A percentile compares a stretch with the other conserved stretches of the same genome.
Conservation (phyloP, 2,329 filamentous ascomycete genomes). For the Sporothrix pseudoabietina region DNA sequence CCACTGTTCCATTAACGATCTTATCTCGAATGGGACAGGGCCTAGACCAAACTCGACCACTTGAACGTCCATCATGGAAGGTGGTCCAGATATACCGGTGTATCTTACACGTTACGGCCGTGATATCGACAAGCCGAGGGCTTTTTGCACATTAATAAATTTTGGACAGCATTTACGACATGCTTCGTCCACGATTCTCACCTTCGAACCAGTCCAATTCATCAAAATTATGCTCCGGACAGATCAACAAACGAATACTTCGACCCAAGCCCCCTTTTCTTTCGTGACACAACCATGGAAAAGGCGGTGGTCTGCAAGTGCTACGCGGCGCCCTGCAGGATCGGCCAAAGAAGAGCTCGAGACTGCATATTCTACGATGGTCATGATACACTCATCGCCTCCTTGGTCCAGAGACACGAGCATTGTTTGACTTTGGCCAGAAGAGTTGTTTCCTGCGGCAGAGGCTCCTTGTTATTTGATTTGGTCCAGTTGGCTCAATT, state of each 20-base stretch:
- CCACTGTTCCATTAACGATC: conserved; percentile 15
- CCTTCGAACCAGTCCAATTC: background rate
- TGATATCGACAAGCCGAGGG: background rate
- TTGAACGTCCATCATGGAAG: background rate
- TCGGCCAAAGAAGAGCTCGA: conserved; percentile 23
- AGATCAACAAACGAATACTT: background rate
- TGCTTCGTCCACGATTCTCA: background rate
- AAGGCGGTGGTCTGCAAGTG: conserved; percentile 18
- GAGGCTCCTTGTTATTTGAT: background rate
- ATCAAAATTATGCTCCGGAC: background rate
- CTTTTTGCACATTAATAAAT: background rate
- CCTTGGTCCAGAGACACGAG: background rate
- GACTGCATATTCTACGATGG: background rate
- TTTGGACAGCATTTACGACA: background rate
- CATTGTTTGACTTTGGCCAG: background rate
- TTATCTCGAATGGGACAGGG: conserved; percentile 15
- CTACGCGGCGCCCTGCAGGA: conserved; percentile 28
- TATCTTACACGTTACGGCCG: background rate
- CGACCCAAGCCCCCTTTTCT: too few relatives aligned
- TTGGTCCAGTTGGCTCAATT: background rate
- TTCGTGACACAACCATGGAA: background rate
- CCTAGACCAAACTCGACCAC: background rate
- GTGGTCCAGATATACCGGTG: too few relatives aligned
- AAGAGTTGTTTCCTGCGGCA: background rate
- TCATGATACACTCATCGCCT: background rate